These are phyloP conservation scores for Galerina marginata DNA, from an alignment of 768 basidiomycete genomes.

Conservation along the genomic window DNA sequence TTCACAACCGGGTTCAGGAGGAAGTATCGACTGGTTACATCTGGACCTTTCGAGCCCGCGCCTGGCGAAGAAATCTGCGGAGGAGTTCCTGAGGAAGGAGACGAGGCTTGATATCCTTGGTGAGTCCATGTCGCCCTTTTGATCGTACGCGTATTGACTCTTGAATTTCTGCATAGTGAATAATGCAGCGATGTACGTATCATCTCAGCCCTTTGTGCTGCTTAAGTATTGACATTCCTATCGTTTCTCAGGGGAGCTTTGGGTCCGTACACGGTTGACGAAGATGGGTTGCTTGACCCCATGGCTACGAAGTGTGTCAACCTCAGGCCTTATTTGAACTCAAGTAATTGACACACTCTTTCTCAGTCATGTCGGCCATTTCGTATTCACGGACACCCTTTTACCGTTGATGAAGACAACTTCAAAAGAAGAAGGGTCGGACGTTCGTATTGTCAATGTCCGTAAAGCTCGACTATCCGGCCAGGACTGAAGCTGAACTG, in stretches of 20 bases:
- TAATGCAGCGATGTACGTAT: constrained; percentile 25
- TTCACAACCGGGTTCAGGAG: constrained; percentile 9
- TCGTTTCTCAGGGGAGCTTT: constrained; percentile 6
- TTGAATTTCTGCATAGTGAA: constrained; percentile 18
- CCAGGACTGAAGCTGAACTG: background rate
- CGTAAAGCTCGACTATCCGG: background rate
- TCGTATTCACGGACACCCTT: constrained; percentile 26
- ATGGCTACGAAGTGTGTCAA: constrained; percentile 21
- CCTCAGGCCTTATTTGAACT: too few relatives aligned
- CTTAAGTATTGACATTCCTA: background rate
- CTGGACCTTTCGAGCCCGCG: constrained; percentile 46
- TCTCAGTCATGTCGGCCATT: constrained; percentile 36
- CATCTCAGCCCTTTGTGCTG: background rate
- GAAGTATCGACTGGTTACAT: constrained; percentile 39
- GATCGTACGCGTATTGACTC: background rate
- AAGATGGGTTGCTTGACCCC: constrained; percentile 20
- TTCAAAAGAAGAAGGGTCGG: constrained; percentile 18
- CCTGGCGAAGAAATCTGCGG: constrained; percentile 37
- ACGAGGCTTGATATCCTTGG: constrained; percentile 48
- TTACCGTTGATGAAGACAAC: constrained; percentile 26
- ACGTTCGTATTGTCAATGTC: constrained; percentile 29
- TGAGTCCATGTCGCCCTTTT: constrained; percentile 19
- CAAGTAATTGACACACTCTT: background rate
- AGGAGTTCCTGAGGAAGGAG: constrained; percentile 44
- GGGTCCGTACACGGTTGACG: constrained; percentile 16